Conservation (phyloP, 192 early-diverging fungal genomes). For the Rhizophagus sp. region DNA sequence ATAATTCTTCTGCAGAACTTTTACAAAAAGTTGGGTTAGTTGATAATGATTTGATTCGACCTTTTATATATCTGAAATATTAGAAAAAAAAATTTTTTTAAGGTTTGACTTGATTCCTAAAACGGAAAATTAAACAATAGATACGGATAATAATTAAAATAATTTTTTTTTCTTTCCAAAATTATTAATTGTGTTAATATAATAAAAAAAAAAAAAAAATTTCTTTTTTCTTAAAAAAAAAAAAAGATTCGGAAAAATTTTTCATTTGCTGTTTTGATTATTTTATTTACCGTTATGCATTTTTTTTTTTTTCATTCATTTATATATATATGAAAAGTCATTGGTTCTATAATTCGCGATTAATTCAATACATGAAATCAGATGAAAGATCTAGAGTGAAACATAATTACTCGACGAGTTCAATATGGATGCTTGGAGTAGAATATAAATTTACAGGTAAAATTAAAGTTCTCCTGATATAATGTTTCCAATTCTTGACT, state of each 20-base stretch:
- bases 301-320: not conserved
- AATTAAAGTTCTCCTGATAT: not conserved
- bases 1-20: conserved; percentile 15
- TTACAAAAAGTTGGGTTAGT: conserved; percentile 33
- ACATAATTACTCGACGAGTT: conserved; percentile 33
- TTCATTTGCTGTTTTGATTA: not conserved
- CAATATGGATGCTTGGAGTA: conserved; percentile 46
- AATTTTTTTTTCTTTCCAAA: not conserved
- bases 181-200: not conserved
- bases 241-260: too few species aligned
- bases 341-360: conserved; percentile 45
- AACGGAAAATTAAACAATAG: conserved; percentile 8
- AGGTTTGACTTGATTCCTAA: not conserved
- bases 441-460: conserved; percentile 36
- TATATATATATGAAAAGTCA: conserved; percentile 29
- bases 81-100: not conserved
- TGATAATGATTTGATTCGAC: not conserved
- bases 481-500: not conserved
- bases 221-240: too few species aligned
- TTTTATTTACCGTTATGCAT: not conserved
- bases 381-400: conserved; percentile 41
- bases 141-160: not conserved
- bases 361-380: conserved; percentile 43
- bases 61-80: not conserved
- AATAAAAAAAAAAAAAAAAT: not conserved